phyloP scores from a whole-genome alignment of 768 basidiomycete genomes.

The Auriscalpium microsporum region DNA sequence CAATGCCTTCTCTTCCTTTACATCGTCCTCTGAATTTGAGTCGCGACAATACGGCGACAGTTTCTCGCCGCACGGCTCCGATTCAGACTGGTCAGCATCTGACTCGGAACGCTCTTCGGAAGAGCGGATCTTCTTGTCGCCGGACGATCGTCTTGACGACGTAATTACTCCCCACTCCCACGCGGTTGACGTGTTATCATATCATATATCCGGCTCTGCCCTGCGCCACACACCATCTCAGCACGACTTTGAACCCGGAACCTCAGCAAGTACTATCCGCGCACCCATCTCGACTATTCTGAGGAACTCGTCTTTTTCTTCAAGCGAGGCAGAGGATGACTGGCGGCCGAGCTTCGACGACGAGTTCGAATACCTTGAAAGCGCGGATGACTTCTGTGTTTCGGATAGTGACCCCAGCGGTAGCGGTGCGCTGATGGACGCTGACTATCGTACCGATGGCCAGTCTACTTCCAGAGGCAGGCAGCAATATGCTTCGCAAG shows the following conservation, averaged over 20 bases:
- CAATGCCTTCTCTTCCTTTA: slow-evolving; percentile 26
- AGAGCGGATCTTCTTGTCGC: background rate
- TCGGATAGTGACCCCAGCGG: background rate
- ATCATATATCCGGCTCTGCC: background rate
- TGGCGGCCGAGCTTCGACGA: background rate
- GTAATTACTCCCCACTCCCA: background rate
- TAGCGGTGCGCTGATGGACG: background rate
- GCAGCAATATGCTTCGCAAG: background rate
- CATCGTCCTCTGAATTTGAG: slow-evolving; percentile 9
- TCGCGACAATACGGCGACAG: background rate
- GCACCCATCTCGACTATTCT: slow-evolving; percentile 13
- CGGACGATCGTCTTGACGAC: background rate
- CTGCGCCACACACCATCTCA: slow-evolving; percentile 9
- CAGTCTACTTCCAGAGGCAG: background rate
- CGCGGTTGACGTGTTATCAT: background rate
- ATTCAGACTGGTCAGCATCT: background rate
- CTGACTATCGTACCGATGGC: background rate
- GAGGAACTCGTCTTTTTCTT: slow-evolving; percentile 6
- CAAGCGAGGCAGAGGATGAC: slow-evolving; percentile 11
- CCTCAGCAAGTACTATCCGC: slow-evolving; percentile 38
- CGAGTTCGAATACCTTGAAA: background rate
- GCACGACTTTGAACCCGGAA: slow-evolving; percentile 33
- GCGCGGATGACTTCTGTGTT: slow-evolving; percentile 2
- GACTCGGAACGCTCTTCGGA: background rate
- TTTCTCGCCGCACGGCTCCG: background rate